Conservation (phyloP, 441 rosid genomes). For the Adansonia gregorii region DNA sequence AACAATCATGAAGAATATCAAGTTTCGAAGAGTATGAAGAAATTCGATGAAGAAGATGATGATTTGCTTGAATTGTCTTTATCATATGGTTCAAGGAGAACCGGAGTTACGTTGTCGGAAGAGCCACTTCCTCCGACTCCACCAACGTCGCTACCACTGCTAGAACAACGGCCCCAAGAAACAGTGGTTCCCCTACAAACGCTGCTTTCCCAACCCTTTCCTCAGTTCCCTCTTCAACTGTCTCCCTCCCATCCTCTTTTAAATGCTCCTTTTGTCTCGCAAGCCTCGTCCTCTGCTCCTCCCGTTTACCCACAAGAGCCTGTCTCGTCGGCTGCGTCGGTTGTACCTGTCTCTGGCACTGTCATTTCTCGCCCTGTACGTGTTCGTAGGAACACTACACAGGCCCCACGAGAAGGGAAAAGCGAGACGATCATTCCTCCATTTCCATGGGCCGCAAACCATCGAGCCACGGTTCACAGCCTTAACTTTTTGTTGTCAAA, state of each 20-base stretch:
- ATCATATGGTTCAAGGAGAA: background rate
- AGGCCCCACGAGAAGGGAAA: constrained; percentile 33
- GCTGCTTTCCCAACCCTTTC: background rate
- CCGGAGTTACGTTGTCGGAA: background rate
- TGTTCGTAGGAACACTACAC: constrained; percentile 40
- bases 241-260: constrained; percentile 16
- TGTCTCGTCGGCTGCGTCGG: background rate
- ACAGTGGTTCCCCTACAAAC: background rate
- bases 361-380: constrained; percentile 15
- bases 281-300: background rate
- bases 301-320: background rate
- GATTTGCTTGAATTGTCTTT: background rate
- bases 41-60: background rate
- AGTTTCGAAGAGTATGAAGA: background rate
- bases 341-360: background rate
- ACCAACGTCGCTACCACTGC: too few species aligned
- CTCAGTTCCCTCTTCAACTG: constrained; percentile 13
- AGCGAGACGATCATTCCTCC: constrained; percentile 45
- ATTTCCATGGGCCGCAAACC: constrained; percentile 67
- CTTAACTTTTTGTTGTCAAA: constrained; percentile 34
- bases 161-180: too few species aligned
- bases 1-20: background rate
- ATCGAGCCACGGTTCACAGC: constrained; percentile 49
- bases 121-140: background rate
- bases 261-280: background rate